Conservation (phyloP, 768 basidiomycete genomes). For the Xanthoconium stramineum region DNA sequence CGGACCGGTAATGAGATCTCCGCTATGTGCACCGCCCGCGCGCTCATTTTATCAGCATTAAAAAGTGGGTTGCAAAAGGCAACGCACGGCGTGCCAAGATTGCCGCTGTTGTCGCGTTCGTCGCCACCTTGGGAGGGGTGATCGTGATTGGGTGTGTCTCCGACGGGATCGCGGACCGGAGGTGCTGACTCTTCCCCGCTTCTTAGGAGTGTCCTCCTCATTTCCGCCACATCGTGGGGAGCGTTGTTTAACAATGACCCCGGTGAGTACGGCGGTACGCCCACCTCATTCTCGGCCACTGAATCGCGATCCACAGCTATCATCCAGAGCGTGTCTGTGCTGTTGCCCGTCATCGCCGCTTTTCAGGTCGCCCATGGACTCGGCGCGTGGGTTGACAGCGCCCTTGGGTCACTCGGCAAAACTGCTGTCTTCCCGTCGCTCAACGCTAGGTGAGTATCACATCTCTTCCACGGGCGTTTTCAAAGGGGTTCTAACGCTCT, state of each 20-base stretch:
- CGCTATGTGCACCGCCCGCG: background rate
- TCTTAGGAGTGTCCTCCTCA: constrained; percentile 40
- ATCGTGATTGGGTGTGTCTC: constrained; percentile 11
- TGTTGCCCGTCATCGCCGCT: constrained; percentile 45
- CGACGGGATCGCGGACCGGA: background rate
- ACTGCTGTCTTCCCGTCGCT: constrained; percentile 20
- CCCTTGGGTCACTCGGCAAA: constrained; percentile 21
- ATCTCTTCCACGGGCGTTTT: background rate
- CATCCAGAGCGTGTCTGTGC: constrained; percentile 43
- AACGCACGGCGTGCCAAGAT: constrained; percentile 19
- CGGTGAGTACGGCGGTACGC: constrained; percentile 17
- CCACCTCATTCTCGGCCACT: background rate
- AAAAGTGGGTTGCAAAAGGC: constrained; percentile 21
- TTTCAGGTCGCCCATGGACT: constrained; percentile 24
- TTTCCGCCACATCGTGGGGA: constrained; percentile 50
- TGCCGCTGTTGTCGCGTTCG: constrained; percentile 15
- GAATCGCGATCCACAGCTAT: constrained; percentile 30
- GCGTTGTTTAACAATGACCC: constrained; percentile 59
- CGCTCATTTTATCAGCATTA: constrained; percentile 13
- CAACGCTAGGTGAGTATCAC: constrained; percentile 17
- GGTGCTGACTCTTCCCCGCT: background rate
- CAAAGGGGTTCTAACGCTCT: background rate
- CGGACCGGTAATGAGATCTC: constrained; percentile 21
- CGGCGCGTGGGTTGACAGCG: constrained; percentile 19
- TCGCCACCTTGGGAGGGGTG: constrained; percentile 12